These are phyloP conservation scores for Dioscorea dumetorum DNA, from an alignment of 106 monocot genomes.

Conservation along the genomic window DNA sequence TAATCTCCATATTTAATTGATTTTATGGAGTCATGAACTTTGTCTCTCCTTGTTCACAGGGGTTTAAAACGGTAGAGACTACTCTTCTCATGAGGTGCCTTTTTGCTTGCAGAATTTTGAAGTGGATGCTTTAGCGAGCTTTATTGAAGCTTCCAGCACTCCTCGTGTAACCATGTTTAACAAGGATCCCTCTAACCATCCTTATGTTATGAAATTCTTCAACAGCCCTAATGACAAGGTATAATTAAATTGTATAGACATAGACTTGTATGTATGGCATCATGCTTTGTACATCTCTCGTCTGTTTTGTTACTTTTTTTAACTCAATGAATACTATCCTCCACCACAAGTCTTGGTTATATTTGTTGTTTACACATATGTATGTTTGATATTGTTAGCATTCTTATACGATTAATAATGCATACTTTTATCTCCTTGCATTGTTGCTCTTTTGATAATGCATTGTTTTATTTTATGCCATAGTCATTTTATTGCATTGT, in stretches of 20 bases:
- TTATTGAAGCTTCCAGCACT: conserved; percentile 14
- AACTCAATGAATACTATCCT: too few species aligned
- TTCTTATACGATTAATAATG: too few species aligned
- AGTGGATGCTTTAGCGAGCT: conserved; percentile 27
- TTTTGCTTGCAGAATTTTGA: conserved; percentile 26
- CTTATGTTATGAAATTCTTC: conserved; percentile 32
- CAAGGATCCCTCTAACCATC: conserved; percentile 25
- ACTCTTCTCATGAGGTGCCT: neutral
- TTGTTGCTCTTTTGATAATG: too few species aligned
- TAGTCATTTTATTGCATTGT: too few species aligned
- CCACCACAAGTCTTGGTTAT: too few species aligned
- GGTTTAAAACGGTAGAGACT: neutral
- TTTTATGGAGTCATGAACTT: neutral
- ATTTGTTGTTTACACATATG: too few species aligned
- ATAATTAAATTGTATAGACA: neutral
- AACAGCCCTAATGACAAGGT: conserved; percentile 28
- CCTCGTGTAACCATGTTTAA: conserved; percentile 28
- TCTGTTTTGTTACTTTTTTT: too few species aligned
- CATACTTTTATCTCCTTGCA: too few species aligned
- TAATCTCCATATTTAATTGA: neutral
- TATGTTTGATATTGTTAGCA: too few species aligned
- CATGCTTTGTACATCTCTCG: too few species aligned
- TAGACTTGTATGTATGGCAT: too few species aligned
- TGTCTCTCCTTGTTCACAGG: neutral
- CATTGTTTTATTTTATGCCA: too few species aligned